Conservation (phyloP, 208 protist genomes). For the Phytomonas serpens region DNA sequence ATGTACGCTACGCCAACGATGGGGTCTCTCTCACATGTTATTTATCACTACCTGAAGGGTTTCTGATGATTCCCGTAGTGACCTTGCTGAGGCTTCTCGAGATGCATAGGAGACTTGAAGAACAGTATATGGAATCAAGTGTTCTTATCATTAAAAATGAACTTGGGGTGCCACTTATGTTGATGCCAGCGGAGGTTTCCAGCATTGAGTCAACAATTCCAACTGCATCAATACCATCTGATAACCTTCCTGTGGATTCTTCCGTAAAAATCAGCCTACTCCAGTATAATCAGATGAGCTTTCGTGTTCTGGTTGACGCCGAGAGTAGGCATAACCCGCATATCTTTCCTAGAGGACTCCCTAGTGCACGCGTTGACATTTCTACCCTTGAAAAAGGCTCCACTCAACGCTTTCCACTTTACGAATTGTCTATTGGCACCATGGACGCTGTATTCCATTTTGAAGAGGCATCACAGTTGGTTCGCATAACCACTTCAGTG, state of each 20-base stretch:
- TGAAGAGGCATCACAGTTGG: slow-evolving; percentile 21
- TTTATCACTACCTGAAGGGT: background rate
- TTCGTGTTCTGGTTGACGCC: slow-evolving; percentile 19
- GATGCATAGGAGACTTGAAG: background rate
- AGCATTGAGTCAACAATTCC: background rate
- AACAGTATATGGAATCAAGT: background rate
- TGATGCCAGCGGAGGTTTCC: background rate
- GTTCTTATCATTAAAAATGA: background rate
- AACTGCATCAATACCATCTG: background rate
- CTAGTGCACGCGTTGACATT: slow-evolving; percentile 25
- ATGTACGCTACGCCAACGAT: slow-evolving; percentile 11
- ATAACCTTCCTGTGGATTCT: background rate
- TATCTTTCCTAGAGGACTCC: background rate
- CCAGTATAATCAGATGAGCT: slow-evolving; percentile 26
- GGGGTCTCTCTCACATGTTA: background rate
- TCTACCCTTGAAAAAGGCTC: slow-evolving; percentile 20
- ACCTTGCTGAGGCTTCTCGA: background rate
- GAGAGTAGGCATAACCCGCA: background rate
- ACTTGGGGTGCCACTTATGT: background rate
- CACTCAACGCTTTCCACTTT: slow-evolving; percentile 27
- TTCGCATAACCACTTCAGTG: slow-evolving; percentile 32
- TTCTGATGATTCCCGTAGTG: background rate
- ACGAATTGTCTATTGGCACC: slow-evolving; percentile 16
- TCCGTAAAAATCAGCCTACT: slow-evolving; percentile 9
- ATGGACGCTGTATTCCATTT: slow-evolving; percentile 35